Evolutionary conservation across 2,329 filamentous ascomycete species (phyloP), one percentile per base, ranked within the genome.

Genomic region (Xylariomycetidae sp.): DNA sequence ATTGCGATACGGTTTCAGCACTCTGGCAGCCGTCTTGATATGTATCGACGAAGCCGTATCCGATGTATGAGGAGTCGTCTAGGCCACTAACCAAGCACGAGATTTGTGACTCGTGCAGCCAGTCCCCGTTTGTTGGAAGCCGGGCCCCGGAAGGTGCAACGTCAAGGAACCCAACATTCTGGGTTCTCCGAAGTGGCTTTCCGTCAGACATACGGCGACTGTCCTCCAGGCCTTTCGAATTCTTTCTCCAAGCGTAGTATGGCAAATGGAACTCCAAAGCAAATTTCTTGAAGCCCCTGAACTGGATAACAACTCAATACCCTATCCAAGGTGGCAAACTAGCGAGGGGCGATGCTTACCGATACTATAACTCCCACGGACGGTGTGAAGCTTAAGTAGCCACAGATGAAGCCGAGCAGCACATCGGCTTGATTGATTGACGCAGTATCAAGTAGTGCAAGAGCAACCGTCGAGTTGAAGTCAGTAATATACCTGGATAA

Each of bases 361-460:
- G 31, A 26, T 18, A 37, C 25, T 22, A 26, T 25, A 16, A 33
- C 30, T 6, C 31, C 20, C 23, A 37, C 19, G 13, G 20, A 25
- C 12, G 35, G 35, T 18, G 30, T 22, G 24, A 37, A 33, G 10
- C 19, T 24, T 5, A 37, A 22, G 12, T 37, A 31, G 17, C 23
- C 33, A 26, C 25, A 37, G n/a, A 37, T 33, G 7, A 37, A 37
- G 26, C 33, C 35, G 13, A 30, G 35, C n/a, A 37, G 19, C 10
- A 37, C 32, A 14, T 37, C 17, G 15, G 35, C 35, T 13, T 37
- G 35, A 15, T 20, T 26, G 14, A 20, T 23, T 20, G 35, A 37
- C 22, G 25, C 30, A 3, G 35, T 37, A 13, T 37, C 35, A 19
- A 37, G 30, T 2, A 37, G 25, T 8, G 23, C 35, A 26, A 37